Base-by-base conservation (phyloP, 2,329 filamentous ascomycete genomes). In the Fusarium guadeloupense region DNA sequence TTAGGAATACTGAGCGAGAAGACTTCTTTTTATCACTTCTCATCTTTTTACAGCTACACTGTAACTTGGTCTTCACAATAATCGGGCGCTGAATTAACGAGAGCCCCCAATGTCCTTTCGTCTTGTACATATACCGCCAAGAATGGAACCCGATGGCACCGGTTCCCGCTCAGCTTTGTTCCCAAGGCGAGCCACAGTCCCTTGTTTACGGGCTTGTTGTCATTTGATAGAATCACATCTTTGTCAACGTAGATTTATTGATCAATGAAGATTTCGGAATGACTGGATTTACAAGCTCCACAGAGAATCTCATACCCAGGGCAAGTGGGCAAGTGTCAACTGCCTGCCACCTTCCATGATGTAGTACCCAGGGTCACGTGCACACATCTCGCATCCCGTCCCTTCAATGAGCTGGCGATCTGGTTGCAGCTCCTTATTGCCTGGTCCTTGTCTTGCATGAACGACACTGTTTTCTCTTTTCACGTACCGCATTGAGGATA, bases 381-480 rank as follows among this genome's bases (percentile, higher is more conserved):
- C 26, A 37, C 25, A 13, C 17, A 17, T 5, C 26, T 17, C 4
- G 25, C 26, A 17, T 30, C 31, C 21, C 28, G 31, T 44, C 41
- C 40, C 16, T 28, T 38, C 35, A 34, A 38, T 59, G 54, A 59
- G 47, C n/a, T n/a, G n/a, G n/a, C n/a, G n/a, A 54, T 46, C 55
- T 20, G 41, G 54, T 31, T 23, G 58, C 26, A 30, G 19, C 17
- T 20, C 14, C 39, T 35, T 16, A 26, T 35, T 34, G 35, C 44
- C 37, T 46, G 45, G 40, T 57, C 50, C 51, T 35, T 61, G 44
- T 51, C 21, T 44, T 46, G 55, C 61, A 64, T 62, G 60, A 64
- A 57, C 60, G n/a, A n/a, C 21, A 23, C 21, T 39, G 7, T 9
- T 46, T 34, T 30, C 12, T 10, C 30, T 17, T 39, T 30, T 34